Percentiles rank a stretch among this genome's conserved stretches.
phyloP scores from a whole-genome alignment of 1,139 yeast genomes.

The Debaryomyces robertsiae region DNA sequence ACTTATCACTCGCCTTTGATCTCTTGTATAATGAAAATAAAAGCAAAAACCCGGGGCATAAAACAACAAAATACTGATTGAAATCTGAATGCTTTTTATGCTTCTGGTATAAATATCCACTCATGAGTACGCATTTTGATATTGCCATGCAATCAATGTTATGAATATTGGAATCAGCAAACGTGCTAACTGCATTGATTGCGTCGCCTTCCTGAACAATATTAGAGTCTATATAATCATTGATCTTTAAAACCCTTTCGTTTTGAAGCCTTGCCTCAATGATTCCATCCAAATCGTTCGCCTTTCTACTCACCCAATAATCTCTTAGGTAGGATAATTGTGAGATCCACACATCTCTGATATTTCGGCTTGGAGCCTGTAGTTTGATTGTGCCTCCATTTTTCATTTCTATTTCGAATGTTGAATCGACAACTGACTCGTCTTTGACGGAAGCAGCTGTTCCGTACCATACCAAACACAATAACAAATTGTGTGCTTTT shows the following conservation, averaged over 20 bases:
- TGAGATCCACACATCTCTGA: constrained; percentile 68
- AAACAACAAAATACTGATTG: constrained; percentile 58
- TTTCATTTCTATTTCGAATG: constrained; percentile 54
- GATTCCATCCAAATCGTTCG: constrained; percentile 43
- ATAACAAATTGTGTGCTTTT: constrained; percentile 38
- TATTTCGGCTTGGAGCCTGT: constrained; percentile 53
- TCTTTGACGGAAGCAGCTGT: constrained; percentile 26
- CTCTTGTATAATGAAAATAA: constrained; percentile 52
- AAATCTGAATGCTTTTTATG: constrained; percentile 70
- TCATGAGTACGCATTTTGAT: constrained; percentile 58
- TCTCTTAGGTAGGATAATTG: constrained; percentile 44
- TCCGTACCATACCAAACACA: constrained; percentile 49
- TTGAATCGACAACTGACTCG: constrained; percentile 39
- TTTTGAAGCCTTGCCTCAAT: constrained; percentile 49
- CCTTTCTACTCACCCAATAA: constrained; percentile 62
- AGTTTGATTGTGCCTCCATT: constrained; percentile 54
- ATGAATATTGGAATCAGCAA: constrained; percentile 54
- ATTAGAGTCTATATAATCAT: constrained; percentile 61
- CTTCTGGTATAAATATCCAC: constrained; percentile 71
- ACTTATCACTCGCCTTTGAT: constrained; percentile 47
- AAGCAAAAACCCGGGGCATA: constrained; percentile 69
- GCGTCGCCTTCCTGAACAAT: constrained; percentile 50
- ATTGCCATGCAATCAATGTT: constrained; percentile 61
- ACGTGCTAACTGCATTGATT: constrained; percentile 58
- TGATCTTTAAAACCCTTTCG: constrained; percentile 47